Evolutionary conservation across 352 stramenopile species (phyloP), one percentile per base, ranked within the genome.

Genomic region (Pythium aphanidermatum): DNA sequence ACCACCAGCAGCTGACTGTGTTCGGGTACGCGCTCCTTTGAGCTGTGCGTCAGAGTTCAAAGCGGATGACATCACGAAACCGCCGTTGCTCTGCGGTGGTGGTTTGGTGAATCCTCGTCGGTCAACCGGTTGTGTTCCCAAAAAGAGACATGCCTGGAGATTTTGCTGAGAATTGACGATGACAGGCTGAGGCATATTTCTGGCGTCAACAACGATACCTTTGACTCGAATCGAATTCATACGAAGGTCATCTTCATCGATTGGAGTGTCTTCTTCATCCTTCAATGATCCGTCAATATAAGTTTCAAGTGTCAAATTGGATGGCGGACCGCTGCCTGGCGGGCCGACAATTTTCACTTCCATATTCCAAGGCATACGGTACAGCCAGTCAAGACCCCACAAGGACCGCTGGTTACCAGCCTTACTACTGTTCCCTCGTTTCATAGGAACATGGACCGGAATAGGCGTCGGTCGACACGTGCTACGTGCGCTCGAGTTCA

Each of bases 361-460:
- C 78, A 95, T 95, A 42, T 95, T 95, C 83, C 83, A 95, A 3
- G 83, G 83, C 81, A 95, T 92, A 36, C 83, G 81, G 48, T 92
- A 95, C 2, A 95, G 64, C 83, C 83, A 95, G 46, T 95, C 83
- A 4, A 95, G 63, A 12, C 78, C 80, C 81, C 83, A 95, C 11
- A 88, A 53, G 7, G 75, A 87, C 0, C 76, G 65, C 26, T 87
- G 76, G 38, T 67, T 82, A 12, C 63, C 69, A 23, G 70, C 59
- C 60, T 82, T 89, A 36, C 72, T 64, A 13, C 65, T 81, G 42
- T 68, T 76, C 21, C 78, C 79, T 45, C 80, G 74, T 44, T 91
- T 90, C 57, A 86, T 83, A 0, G 79, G 83, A 0, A 94, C 80
- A 48, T 90, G 81, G 9, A 94, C 80, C 5, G 83, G 83, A 26